Base-by-base conservation (phyloP, 352 stramenopile genomes). In the Phytophthora idaei region DNA sequence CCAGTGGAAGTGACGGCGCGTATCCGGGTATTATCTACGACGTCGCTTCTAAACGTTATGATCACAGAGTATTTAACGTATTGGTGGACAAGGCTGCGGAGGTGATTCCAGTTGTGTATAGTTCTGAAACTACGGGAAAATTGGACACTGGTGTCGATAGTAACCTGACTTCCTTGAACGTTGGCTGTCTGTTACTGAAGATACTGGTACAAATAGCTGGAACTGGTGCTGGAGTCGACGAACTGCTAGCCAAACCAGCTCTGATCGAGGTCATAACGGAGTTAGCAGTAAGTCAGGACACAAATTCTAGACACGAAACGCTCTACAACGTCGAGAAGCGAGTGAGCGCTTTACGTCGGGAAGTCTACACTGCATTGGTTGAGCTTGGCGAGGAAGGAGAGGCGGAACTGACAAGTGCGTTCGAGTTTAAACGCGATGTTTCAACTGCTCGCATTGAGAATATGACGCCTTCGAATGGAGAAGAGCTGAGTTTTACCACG, bases 291-390 rank as follows among this genome's bases (percentile, higher is more conserved):
- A 47, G 36, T 3, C 39, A 71, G 21, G 76, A 87, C 17, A 55
- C 44, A 0, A 74, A 74, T 10, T 17, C 17, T 1, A 53, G 47
- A 4, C 79, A 86, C 42, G 67, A 63, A 2, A 82, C 78, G 1
- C 64, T 84, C 11, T 58, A 47, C 4, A 55, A 64, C 8, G 61
- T 80, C 8, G 83, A 92, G 32, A 72, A 66, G 7, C 73, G 79
- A 42, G 55, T 81, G n/a, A 67, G 49, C 54, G 25, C 70, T 32
- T 46, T 92, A 14, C 79, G 79, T 5, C 70, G 85, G 25, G 77
- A 87, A 39, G 21, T 90, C 0, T 85, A 87, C 36, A 39, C 66
- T 21, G 64, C 82, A 15, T 47, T 85, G 27, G 39, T 84, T 8
- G 71, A 76, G 10, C 53, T 82, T 32, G 64, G 61, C 10, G 67